phyloP scores from a whole-genome alignment of 192 early-diverging fungal genomes.

The Umbelopsis sp. region DNA sequence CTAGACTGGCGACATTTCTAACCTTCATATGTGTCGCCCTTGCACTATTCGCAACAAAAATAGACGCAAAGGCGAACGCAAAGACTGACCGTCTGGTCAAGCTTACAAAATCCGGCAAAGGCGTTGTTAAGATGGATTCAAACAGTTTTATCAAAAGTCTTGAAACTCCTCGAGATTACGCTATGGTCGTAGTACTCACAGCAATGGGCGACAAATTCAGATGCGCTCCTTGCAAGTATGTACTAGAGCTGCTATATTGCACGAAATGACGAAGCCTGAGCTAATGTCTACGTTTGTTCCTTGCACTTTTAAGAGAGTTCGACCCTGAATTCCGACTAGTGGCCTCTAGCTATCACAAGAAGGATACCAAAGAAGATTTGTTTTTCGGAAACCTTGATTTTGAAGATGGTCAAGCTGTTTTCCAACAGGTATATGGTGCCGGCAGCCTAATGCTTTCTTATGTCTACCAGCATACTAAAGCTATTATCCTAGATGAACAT shows the following conservation, averaged over 20 bases:
- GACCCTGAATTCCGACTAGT: constrained; percentile 68
- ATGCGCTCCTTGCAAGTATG: constrained; percentile 77
- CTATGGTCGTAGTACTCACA: constrained; percentile 67
- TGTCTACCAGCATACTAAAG: neutral
- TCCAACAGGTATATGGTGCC: constrained; percentile 55
- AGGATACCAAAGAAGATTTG: constrained; percentile 40
- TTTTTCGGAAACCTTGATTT: constrained; percentile 75
- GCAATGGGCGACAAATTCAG: constrained; percentile 62
- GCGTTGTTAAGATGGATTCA: constrained; percentile 59
- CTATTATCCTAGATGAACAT: neutral
- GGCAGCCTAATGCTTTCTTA: no score
- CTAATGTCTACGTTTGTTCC: neutral
- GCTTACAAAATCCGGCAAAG: constrained; percentile 30
- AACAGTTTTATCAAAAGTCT: constrained; percentile 57
- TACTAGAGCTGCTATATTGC: neutral
- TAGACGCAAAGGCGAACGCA: constrained; percentile 24
- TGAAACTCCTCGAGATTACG: constrained; percentile 69
- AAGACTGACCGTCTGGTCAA: constrained; percentile 27
- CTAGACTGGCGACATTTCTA: neutral
- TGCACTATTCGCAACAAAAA: neutral
- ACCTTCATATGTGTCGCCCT: constrained; percentile 10
- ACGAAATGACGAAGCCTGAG: constrained; percentile 5
- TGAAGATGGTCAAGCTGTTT: constrained; percentile 60
- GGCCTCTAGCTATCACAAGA: constrained; percentile 52
- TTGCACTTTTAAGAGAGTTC: constrained; percentile 58